Percentiles rank a stretch among this genome's conserved stretches.
Evolutionary conservation across 352 stramenopile species (phyloP).

Genomic region (Globisporangium cylindrosporum): DNA sequence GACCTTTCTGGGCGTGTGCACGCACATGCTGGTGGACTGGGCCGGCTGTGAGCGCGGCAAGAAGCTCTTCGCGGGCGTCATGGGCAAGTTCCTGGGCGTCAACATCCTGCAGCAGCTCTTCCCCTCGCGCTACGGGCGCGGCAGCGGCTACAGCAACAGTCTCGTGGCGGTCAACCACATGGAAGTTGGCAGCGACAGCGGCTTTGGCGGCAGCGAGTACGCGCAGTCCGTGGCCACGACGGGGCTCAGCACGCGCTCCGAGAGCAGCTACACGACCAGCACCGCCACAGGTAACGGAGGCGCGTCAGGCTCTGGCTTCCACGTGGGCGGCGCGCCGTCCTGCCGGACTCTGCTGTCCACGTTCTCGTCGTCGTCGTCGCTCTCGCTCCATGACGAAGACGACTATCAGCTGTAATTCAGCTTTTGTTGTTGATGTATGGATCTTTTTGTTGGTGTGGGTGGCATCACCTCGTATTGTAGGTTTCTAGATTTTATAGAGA

Average conservation of each 20-base stretch:
- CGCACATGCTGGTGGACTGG: constrained; percentile 38
- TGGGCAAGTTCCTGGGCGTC: constrained; percentile 59
- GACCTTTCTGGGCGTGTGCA: constrained; percentile 41
- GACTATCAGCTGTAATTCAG: background rate
- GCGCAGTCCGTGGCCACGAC: constrained; percentile 6
- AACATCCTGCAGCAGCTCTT: constrained; percentile 32
- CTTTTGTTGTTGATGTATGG: background rate
- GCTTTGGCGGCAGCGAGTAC: constrained; percentile 6
- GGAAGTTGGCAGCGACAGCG: constrained; percentile 10
- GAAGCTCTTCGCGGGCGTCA: constrained; percentile 29
- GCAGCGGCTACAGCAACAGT: background rate
- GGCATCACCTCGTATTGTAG: background rate
- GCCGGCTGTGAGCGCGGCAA: constrained; percentile 47
- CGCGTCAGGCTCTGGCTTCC: background rate
- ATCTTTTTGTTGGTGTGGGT: background rate
- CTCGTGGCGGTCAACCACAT: background rate
- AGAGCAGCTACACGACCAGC: constrained; percentile 11
- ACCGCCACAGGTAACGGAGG: background rate
- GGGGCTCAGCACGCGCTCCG: constrained; percentile 11
- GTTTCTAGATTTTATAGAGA: background rate
- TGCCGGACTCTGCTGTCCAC: constrained; percentile 7
- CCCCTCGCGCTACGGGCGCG: constrained; percentile 9
- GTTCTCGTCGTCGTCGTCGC: constrained; percentile 15
- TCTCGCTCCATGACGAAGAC: constrained; percentile 17
- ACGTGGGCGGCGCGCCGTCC: constrained; percentile 1